Conservation (phyloP, 2,329 filamentous ascomycete genomes). For the Cytospora schulzeri region DNA sequence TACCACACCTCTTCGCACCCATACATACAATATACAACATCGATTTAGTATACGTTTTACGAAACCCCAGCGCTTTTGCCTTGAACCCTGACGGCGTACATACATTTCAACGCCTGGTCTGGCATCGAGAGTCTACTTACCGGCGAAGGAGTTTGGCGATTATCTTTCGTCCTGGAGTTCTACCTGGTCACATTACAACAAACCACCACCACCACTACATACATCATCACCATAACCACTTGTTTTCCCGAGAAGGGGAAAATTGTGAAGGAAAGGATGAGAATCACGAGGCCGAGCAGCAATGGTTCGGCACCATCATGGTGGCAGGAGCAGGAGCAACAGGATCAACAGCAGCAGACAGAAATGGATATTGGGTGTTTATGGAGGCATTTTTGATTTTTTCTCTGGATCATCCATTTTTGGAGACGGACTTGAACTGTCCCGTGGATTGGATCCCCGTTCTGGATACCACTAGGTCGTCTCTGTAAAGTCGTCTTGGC, state of each 20-base stretch:
- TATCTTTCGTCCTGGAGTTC: not conserved
- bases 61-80: conserved; percentile 7
- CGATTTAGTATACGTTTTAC: conserved; percentile 9
- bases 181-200: not conserved
- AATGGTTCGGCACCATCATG: not conserved
- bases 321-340: not conserved
- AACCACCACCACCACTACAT: not conserved
- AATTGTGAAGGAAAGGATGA: not conserved
- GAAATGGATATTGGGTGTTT: not conserved
- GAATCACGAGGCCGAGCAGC: not conserved
- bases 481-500: not conserved
- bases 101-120: not conserved
- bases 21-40: conserved; percentile 8
- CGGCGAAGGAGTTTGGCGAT: conserved; percentile 18
- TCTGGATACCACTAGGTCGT: not conserved
- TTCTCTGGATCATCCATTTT: not conserved
- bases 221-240: not conserved
- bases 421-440: not conserved
- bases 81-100: conserved; percentile 13
- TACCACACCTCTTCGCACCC: not conserved
- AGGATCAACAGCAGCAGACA: not conserved
- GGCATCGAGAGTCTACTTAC: conserved; percentile 7
- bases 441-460: not conserved
- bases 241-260: not conserved
- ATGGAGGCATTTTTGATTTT: not conserved